Percentiles rank a stretch among this genome's conserved stretches.
Evolutionary conservation across 2,329 filamentous ascomycete genomes (phyloP).

Genomic region (Colletotrichum liriopes): DNA sequence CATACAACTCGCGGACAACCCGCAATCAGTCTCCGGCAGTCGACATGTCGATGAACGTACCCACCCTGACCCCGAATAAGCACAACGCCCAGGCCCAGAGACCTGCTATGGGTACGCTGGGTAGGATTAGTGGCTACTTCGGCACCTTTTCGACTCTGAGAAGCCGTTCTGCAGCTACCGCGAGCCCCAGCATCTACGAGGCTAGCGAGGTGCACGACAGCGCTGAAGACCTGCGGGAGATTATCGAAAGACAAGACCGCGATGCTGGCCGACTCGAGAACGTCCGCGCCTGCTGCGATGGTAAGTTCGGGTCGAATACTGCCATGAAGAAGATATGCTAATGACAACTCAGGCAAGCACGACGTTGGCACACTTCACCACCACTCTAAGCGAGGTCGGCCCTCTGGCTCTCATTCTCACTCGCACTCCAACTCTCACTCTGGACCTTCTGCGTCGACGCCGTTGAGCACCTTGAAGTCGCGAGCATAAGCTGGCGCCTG

Average conservation of each 20-base stretch:
- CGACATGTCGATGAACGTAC: slow-evolving; percentile 66
- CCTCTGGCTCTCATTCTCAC: slow-evolving; percentile 53
- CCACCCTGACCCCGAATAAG: slow-evolving; percentile 69
- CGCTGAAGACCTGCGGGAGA: slow-evolving; percentile 85
- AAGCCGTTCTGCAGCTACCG: slow-evolving; percentile 64
- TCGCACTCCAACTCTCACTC: slow-evolving; percentile 55
- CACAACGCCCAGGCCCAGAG: slow-evolving; percentile 54
- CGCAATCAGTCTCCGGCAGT: slow-evolving; percentile 75
- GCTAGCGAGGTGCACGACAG: slow-evolving; percentile 79
- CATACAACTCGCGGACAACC: slow-evolving; percentile 83
- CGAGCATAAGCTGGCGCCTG: slow-evolving; percentile 49
- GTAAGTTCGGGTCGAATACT: slow-evolving; percentile 68
- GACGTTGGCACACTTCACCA: slow-evolving; percentile 76
- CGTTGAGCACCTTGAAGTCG: slow-evolving; percentile 55
- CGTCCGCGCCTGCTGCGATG: slow-evolving; percentile 97
- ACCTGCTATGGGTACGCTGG: slow-evolving; percentile 64
- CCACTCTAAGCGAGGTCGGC: slow-evolving; percentile 62
- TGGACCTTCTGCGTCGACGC: slow-evolving; percentile 53
- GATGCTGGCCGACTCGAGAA: slow-evolving; percentile 90
- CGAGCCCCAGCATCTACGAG: slow-evolving; percentile 69
- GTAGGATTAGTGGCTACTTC: slow-evolving; percentile 74
- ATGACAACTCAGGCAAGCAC: slow-evolving; percentile 73
- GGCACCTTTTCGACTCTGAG: slow-evolving; percentile 70
- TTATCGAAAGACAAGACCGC: slow-evolving; percentile 84
- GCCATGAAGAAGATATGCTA: slow-evolving; percentile 44